These are phyloP conservation scores for Paraphaeosphaeria minitans DNA, from an alignment of 2,329 filamentous ascomycete genomes.

Conservation along the genomic window DNA sequence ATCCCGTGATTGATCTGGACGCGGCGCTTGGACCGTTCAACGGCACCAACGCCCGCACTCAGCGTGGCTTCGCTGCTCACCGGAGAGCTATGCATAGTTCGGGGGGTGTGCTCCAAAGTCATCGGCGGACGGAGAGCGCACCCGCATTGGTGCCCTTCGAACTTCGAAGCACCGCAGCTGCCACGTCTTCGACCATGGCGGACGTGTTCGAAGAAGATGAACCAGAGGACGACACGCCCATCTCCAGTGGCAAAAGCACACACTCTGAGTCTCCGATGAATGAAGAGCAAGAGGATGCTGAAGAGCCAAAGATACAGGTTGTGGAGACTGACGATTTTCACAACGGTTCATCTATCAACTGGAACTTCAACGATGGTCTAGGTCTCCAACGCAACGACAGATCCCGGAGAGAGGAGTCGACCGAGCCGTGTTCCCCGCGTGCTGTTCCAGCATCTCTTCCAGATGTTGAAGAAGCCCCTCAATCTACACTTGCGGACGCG, in stretches of 20 bases:
- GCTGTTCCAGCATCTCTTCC: conserved; percentile 20
- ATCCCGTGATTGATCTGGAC: conserved; percentile 90
- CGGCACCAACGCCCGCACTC: conserved; percentile 66
- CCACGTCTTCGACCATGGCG: conserved; percentile 75
- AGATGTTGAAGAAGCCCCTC: conserved; percentile 16
- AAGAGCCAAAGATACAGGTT: conserved; percentile 51
- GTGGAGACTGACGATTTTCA: conserved; percentile 51
- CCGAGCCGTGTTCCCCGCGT: conserved; percentile 36
- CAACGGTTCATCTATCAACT: conserved; percentile 50
- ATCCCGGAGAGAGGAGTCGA: conserved; percentile 14
- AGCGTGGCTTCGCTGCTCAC: conserved; percentile 46
- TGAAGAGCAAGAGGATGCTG: conserved; percentile 7
- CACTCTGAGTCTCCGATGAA: neutral
- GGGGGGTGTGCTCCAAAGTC: conserved; percentile 75
- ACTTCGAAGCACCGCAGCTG: conserved; percentile 51
- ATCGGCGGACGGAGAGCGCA: conserved; percentile 78
- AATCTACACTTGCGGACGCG: conserved; percentile 34
- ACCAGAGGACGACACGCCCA: conserved; percentile 57
- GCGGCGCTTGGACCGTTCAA: conserved; percentile 92
- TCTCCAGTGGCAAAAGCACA: conserved; percentile 12
- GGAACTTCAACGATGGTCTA: conserved; percentile 50
- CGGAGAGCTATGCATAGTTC: conserved; percentile 79
- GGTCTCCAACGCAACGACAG: conserved; percentile 37
- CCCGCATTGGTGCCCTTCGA: conserved; percentile 81
- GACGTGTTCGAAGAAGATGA: conserved; percentile 89